Conservation (phyloP, 1,284 basidiomycete species). For the Moesziomyces antarcticus region DNA sequence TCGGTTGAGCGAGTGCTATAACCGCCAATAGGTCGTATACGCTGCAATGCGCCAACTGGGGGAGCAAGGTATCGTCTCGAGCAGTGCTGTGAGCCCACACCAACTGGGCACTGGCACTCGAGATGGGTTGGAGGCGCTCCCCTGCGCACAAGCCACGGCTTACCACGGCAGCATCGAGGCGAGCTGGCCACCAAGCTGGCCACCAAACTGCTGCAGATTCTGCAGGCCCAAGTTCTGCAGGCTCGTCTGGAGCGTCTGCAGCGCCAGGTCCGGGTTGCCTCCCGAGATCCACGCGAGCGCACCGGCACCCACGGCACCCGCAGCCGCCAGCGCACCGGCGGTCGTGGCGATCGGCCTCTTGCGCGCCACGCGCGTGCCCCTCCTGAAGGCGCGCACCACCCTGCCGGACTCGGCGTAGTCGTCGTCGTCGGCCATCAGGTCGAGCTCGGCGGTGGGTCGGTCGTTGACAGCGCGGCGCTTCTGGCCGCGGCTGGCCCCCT, state of each 20-base stretch:
- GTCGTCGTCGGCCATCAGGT: constrained; percentile 49
- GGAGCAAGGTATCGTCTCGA: constrained; percentile 40
- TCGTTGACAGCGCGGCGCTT: constrained; percentile 63
- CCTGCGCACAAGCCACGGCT: neutral
- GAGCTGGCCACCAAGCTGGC: constrained; percentile 17
- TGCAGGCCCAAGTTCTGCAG: constrained; percentile 53
- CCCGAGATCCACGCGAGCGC: constrained; percentile 64
- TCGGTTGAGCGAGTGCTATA: constrained; percentile 25
- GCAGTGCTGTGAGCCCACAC: neutral
- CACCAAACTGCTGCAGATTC: constrained; percentile 31
- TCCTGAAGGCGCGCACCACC: constrained; percentile 41
- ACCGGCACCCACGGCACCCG: constrained; percentile 60
- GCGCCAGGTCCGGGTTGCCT: constrained; percentile 47
- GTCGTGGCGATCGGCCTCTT: constrained; percentile 57
- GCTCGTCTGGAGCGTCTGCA: constrained; percentile 57
- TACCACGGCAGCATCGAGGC: constrained; percentile 39
- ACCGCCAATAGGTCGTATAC: too few relatives aligned
- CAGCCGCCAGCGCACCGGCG: constrained; percentile 59
- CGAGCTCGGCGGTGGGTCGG: constrained; percentile 42
- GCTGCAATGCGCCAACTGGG: too few relatives aligned
- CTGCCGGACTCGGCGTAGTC: constrained; percentile 47
- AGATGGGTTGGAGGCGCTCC: constrained; percentile 28
- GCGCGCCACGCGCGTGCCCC: constrained; percentile 51
- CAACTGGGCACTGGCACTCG: neutral
- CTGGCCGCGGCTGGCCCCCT: constrained; percentile 24